Conservation (phyloP, 441 rosid genomes). For the Adansonia gregorii region DNA sequence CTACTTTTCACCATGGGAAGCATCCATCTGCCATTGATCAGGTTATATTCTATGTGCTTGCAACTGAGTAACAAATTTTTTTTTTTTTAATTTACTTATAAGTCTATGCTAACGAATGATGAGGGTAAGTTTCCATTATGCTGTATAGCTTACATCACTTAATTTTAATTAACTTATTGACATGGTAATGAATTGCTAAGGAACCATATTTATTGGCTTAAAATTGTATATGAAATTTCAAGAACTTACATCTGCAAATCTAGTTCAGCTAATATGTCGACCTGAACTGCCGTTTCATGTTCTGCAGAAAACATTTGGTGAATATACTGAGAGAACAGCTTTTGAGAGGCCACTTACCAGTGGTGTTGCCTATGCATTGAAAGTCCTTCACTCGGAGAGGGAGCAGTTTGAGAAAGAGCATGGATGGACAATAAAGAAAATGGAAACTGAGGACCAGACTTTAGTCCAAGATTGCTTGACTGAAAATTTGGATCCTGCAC, state of each 20-base stretch:
- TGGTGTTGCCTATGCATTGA: constrained; percentile 97
- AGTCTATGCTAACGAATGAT: not conserved
- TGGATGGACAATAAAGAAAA: constrained; percentile 84
- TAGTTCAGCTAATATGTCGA: not conserved
- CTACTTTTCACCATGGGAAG: constrained; percentile 98
- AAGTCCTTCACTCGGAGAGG: constrained; percentile 84
- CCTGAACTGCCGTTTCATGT: constrained; percentile 23
- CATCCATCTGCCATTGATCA: constrained; percentile 90
- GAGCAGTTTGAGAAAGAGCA: constrained; percentile 78
- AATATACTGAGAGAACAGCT: constrained; percentile 89
- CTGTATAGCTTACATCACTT: not conserved
- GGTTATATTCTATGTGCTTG: constrained; percentile 46
- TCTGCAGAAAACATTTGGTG: constrained; percentile 81
- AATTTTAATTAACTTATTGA: not conserved
- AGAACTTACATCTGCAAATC: not conserved
- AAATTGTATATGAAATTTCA: not conserved
- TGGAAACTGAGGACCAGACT: constrained; percentile 87
- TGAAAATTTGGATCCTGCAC: constrained; percentile 84
- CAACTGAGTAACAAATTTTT: not conserved
- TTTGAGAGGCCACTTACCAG: constrained; percentile 98
- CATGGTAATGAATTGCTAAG: not conserved
- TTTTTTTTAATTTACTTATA: constrained; percentile 3
- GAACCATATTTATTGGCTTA: not conserved
- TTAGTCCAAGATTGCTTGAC: constrained; percentile 81
- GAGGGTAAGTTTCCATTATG: not conserved